These are phyloP conservation scores for Sporothrix brunneoviolacea DNA, from an alignment of 2,329 filamentous ascomycete species.

Conservation along the genomic window DNA sequence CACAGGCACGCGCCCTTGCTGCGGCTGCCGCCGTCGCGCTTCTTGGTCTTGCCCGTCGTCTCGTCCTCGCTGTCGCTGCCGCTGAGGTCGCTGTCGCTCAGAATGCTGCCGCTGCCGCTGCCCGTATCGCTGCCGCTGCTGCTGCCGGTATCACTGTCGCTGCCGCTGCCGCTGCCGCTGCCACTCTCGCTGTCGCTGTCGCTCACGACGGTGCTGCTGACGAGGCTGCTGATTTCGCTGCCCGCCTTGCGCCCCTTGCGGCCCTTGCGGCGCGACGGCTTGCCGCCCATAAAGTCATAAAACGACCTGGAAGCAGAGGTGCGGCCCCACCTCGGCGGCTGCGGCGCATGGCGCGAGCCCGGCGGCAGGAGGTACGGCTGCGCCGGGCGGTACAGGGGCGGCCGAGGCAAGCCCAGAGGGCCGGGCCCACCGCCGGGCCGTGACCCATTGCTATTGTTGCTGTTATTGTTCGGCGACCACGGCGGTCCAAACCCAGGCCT, in stretches of 20 bases:
- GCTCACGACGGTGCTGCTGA: not conserved
- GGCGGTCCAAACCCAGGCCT: no score
- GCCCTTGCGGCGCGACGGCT: not conserved
- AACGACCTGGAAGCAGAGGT: not conserved
- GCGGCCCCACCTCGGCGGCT: not conserved
- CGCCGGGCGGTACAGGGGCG: not conserved
- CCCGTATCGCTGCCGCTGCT: not conserved
- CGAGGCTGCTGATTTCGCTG: not conserved
- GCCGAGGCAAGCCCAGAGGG: not conserved
- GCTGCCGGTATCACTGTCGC: not conserved
- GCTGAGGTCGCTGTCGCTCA: not conserved
- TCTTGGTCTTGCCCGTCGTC: not conserved
- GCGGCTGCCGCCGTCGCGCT: no score
- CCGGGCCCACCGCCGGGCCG: not conserved
- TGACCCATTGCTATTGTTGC: no score
- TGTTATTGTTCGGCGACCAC: no score
- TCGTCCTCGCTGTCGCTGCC: no score
- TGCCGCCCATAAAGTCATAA: not conserved
- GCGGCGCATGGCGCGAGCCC: not conserved
- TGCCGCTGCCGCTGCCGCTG: not conserved
- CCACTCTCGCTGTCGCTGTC: not conserved
- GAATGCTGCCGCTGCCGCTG: not conserved
- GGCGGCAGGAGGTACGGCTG: conserved; percentile 4
- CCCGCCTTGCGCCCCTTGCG: no score
- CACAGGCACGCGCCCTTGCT: not conserved